Evolutionary conservation across 768 basidiomycete species (phyloP), one percentile per base, ranked within the genome.

Genomic region (Strobilomyces echinocephalus): DNA sequence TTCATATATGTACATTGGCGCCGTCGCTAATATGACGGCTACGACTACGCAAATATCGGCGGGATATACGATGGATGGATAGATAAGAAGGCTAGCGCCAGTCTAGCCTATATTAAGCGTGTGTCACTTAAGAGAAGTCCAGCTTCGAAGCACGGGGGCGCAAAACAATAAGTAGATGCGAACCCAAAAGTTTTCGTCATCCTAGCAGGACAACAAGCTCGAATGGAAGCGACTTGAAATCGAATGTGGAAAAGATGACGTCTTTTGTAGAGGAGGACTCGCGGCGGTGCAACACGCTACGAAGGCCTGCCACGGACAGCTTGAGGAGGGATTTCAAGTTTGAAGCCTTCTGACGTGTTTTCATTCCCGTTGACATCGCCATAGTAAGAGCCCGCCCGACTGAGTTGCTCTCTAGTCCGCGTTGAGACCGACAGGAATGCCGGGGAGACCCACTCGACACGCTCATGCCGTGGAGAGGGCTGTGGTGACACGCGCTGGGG

Each of bases 331-430:
- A 43, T 26, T 39, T 52, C 52, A 42, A 52, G 41, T 53, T 49
- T 46, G 34, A 56, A 56, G 39, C 28, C 50, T 46, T 49, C 55
- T 44, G 54, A 30, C 4, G 35, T 26, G 47, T 42, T 66, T 67
- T 67, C 66, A 67, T 67, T 67, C 67, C 66, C 66, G 66, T 51
- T 53, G 52, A 58, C 63, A 65, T 67, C 55, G 59, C 61, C 60
- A 57, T 59, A 49, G 60, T 46, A 63, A 62, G 55, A 66, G 53
- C 52, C 64, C 50, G 52, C 41, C 47, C 56, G 60, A 57, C 59
- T 50, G 50, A 50, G 53, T 40, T 48, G 51, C 46, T 54, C 63
- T 46, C 16, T 59, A 28, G 53, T 54, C 62, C 62, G 62, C 11
- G 52, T 18, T 36, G 67, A 59, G 44, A 55, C 50, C 33, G 60